phyloP scores from a whole-genome alignment of 306 rosid genomes.

The Citrullus colocynthis region DNA sequence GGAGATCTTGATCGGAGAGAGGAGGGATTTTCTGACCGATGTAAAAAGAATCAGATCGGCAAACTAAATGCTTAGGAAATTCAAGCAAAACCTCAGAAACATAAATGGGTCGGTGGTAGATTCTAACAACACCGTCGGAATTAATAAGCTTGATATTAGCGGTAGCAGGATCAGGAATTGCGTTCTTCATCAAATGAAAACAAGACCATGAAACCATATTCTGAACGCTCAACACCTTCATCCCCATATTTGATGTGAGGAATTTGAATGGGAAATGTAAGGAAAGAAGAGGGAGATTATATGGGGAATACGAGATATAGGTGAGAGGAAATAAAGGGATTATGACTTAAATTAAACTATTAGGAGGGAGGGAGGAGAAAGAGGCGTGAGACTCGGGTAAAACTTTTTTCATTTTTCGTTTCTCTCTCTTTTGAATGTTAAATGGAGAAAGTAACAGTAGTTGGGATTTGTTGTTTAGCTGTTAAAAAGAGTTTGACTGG shows the following conservation, averaged over 20 bases:
- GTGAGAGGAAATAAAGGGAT: background rate
- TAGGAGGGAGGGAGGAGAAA: background rate
- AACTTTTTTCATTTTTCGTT: background rate
- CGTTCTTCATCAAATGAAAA: constrained; percentile 12
- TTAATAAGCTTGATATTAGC: constrained; percentile 17
- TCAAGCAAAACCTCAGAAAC: constrained; percentile 15
- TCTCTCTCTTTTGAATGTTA: background rate
- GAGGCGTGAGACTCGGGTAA: constrained; percentile 22
- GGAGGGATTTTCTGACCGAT: constrained; percentile 36
- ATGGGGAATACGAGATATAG: background rate
- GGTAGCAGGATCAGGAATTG: background rate
- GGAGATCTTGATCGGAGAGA: constrained; percentile 20
- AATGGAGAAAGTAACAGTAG: background rate
- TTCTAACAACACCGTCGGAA: constrained; percentile 18
- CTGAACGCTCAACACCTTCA: background rate
- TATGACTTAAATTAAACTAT: background rate
- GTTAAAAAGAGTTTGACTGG: constrained; percentile 8
- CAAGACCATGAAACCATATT: constrained; percentile 9
- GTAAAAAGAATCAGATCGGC: constrained; percentile 26
- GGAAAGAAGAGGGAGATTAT: background rate
- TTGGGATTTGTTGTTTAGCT: constrained; percentile 7
- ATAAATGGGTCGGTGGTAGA: constrained; percentile 14
- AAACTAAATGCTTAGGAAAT: constrained; percentile 25
- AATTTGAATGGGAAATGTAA: background rate
- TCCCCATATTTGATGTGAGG: background rate